These are phyloP conservation scores for Ceratobasidium sp. DNA, from an alignment of 1,284 basidiomycete genomes.

Conservation along the genomic window DNA sequence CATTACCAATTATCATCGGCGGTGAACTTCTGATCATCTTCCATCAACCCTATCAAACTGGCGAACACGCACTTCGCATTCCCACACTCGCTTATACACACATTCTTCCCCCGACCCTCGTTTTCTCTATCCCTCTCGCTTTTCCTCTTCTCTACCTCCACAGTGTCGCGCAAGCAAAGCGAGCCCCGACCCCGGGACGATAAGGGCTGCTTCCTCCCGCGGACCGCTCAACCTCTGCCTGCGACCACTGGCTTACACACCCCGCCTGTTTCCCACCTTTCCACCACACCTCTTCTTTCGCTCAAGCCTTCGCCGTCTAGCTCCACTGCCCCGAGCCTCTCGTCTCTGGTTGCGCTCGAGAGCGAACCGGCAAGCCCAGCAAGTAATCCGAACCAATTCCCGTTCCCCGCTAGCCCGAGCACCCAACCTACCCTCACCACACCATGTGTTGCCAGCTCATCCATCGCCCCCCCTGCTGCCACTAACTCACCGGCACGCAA, in stretches of 20 bases:
- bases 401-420: not conserved
- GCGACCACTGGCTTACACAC: not conserved
- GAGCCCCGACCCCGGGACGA: constrained; percentile 8
- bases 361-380: not conserved
- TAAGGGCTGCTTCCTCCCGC: not conserved
- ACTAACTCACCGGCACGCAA: not conserved
- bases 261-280: not conserved
- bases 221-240: not conserved
- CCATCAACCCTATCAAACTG: not conserved
- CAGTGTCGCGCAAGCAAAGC: not conserved
- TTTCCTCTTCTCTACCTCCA: not conserved
- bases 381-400: not conserved
- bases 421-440: not conserved
- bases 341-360: not conserved
- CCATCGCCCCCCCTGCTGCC: not conserved
- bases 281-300: not conserved
- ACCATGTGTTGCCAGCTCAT: not conserved
- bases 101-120: not conserved
- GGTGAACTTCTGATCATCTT: not conserved
- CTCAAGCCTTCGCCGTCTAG: not conserved
- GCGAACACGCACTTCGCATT: not conserved
- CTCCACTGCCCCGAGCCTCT: not conserved
- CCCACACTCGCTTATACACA: not conserved
- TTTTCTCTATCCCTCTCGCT: not conserved
- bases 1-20: not conserved